Base-by-base conservation (phyloP, 1,284 basidiomycete genomes). In the Ganoderma resinaceum region DNA sequence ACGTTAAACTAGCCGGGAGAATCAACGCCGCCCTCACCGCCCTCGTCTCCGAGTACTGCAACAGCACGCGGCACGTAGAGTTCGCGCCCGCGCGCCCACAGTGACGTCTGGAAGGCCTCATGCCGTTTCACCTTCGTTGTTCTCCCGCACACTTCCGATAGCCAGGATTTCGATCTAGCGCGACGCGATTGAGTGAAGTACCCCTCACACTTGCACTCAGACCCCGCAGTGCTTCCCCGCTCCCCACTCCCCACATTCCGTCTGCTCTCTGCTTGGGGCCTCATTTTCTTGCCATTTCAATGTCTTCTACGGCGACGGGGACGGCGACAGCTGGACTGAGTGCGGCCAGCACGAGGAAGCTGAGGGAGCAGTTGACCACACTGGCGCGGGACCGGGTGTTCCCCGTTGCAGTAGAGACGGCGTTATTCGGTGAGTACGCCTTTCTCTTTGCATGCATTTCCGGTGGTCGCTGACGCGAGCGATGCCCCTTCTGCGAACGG, bases 301-400 rank as follows among this genome's bases (percentile, higher is more conserved):
- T 37, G 61, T 33, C 43, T 43, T 1, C 31, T 6, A 52, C n/a
- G 23, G 23, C 46, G 23, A 38, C 55, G 8, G 20, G 33, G 33
- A 49, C 46, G 49, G 37, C 52, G 23, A 62, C 62, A 26, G 62
- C 23, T n/a, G 67, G 59, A 2, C 58, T 65, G 18, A 65, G 63
- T 35, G 63, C 63, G 9, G 43, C 31, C 11, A 57, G 37, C 18
- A 26, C 60, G 3, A 33, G 37, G 14, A 43, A 18, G 53, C 60
- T 68, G 5, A 63, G 67, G 52, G 40, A 23, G 14, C 42, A 68
- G 38, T 18, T 68, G 38, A 68, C 67, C 3, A 55, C 23, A 11
- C 63, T 68, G 29, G 67, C 67, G 52, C 49, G 49, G 23, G 23
- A 65, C 33, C 63, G 63, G 40, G 67, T 68, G 33, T 68, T 68